Evolutionary conservation across 2,329 filamentous ascomycete genomes (phyloP), one percentile per base, ranked within the genome.

Genomic region (Hypomyces perniciosus): DNA sequence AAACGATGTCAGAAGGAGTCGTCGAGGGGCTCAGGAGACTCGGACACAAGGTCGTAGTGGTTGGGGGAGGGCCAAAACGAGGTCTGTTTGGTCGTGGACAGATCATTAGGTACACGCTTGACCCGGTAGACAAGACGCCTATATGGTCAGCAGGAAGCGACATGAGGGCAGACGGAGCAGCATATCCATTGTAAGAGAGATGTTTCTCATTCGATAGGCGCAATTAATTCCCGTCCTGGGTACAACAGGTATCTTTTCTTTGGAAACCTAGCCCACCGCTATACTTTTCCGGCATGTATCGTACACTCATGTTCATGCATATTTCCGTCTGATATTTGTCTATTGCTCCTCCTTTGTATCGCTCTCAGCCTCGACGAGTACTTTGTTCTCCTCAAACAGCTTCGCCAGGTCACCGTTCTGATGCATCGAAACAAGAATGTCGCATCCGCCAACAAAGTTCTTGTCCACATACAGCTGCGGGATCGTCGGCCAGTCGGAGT

Each of bases 401-500:
- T 95, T 95, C 7, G 90, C 89, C 62, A 99, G 73, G 60, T 95
- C 90, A 29, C 93, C 93, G 65, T 89, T 95, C 72, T 96, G 88
- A 74, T 97, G 92, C 93, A 99, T 97, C 2, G 86, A 87, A 68
- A 97, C 86, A 61, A 99, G 71, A 57, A 99, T 99, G 70, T 99
- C 93, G 68, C 91, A 96, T n/a, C 93, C 93, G 50, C 93, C 93
- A 43, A 99, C 78, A 67, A 99, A 99, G 68, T 99, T 92, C 73
- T 92, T 92, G 56, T 95, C 83, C 46, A 99, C 78, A 71, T 97
- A 99, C 13, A 99, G 79, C 71, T 99, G 93, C 6, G 93, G 93
- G 67, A 99, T 97, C 20, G 93, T 99, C 10, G 93, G 93, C 93
- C 93, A 99, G 67, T 97, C 93, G 2, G 91, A 96, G 77, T 93